These are phyloP conservation scores for Solanum habrochaites DNA, from an alignment of 257 asterid species.

Conservation along the genomic window DNA sequence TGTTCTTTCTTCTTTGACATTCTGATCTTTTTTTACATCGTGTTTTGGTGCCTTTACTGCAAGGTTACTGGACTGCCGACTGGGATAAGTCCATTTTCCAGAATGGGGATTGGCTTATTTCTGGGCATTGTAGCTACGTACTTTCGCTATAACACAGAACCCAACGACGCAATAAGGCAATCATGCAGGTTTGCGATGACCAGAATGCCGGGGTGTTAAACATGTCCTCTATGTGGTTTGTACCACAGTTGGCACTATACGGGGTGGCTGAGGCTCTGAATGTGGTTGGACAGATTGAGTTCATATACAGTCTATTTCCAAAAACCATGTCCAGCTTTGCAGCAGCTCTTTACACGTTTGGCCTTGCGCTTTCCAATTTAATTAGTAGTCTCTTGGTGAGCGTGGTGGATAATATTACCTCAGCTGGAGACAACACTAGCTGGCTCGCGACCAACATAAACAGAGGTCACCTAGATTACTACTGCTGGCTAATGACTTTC, in stretches of 20 bases:
- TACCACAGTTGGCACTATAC: background rate
- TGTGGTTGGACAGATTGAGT: conserved; percentile 10
- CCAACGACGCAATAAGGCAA: background rate
- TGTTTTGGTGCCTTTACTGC: background rate
- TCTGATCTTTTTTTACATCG: conserved; percentile 3
- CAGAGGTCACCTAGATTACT: conserved; percentile 8
- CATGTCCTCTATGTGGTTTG: conserved; percentile 16
- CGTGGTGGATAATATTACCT: background rate
- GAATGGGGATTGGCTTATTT: conserved; percentile 9
- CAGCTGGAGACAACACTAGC: background rate
- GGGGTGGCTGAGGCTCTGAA: conserved; percentile 13
- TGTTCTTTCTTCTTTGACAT: background rate
- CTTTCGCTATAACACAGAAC: conserved; percentile 5
- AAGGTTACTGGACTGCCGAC: background rate
- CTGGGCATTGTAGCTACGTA: background rate
- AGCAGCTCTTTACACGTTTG: conserved; percentile 1
- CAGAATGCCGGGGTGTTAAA: background rate
- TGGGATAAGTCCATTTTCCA: background rate
- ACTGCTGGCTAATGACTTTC: conserved; percentile 1
- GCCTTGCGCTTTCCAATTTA: background rate
- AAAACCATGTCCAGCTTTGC: conserved; percentile 16
- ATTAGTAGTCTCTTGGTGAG: conserved; percentile 3
- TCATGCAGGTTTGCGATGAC: background rate
- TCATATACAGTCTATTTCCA: conserved; percentile 4
- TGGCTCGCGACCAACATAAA: conserved; percentile 13